A percentile compares a stretch with the other conserved stretches of the same genome.
phyloP scores from a whole-genome alignment of 208 protist species.

The Leishmania lainsoni region DNA sequence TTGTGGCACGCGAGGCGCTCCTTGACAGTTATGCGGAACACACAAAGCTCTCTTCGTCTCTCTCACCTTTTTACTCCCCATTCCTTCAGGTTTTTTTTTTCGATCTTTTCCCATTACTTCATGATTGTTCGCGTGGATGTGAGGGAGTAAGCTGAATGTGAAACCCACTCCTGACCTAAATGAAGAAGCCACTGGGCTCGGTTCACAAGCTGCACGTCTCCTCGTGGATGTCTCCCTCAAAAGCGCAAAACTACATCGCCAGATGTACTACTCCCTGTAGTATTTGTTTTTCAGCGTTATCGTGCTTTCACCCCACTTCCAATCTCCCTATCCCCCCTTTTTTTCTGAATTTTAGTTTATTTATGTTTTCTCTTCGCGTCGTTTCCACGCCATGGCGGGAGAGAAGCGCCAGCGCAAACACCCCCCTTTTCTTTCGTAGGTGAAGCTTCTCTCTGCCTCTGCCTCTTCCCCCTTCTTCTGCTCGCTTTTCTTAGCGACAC shows the following conservation, averaged over 20 bases:
- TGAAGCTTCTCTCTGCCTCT: constrained; percentile 16
- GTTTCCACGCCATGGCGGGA: background rate
- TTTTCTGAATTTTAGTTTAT: background rate
- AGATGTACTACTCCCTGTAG: no score
- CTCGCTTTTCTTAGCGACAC: constrained; percentile 7
- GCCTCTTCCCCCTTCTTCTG: background rate
- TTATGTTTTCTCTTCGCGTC: no score
- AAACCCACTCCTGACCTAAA: background rate
- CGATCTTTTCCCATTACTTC: no score
- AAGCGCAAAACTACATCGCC: no score
- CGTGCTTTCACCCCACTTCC: background rate
- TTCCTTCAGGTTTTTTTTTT: no score
- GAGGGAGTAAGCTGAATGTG: background rate
- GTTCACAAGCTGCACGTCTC: no score
- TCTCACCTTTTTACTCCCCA: no score
- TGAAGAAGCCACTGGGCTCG: background rate
- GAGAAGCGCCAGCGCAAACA: background rate
- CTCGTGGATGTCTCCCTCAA: no score
- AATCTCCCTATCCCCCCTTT: constrained; percentile 4
- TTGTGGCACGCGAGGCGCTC: no score
- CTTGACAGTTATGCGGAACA: no score
- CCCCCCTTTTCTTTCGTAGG: background rate
- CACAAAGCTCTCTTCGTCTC: no score
- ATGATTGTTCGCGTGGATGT: no score
- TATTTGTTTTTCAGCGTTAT: background rate